A percentile compares a stretch with the other conserved stretches of the same genome.
phyloP scores from a whole-genome alignment of 805 yeast species.

The Candida sanyiensis region DNA sequence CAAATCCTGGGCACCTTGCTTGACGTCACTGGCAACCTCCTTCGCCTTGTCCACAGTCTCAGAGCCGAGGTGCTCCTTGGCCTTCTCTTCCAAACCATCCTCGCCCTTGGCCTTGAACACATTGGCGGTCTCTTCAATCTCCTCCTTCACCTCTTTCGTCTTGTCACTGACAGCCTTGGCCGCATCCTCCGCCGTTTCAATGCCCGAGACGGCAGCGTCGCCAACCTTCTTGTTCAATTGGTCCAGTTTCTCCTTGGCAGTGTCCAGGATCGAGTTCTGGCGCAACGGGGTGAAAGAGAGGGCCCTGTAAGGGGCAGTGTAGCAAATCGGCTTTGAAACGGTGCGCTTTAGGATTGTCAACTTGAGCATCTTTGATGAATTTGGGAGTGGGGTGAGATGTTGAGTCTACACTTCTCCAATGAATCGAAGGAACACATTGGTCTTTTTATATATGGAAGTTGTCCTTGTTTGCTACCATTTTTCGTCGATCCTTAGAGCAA shows the following conservation, averaged over 20 bases:
- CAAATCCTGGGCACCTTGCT: slow-evolving; percentile 6
- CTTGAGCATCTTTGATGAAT: background rate
- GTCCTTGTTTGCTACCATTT: no score
- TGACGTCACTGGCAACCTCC: slow-evolving; percentile 3
- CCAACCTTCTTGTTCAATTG: slow-evolving; percentile 24
- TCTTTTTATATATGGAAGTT: no score
- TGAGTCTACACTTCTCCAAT: no score
- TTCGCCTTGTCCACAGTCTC: slow-evolving; percentile 7
- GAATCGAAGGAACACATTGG: no score
- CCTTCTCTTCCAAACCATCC: slow-evolving; percentile 8
- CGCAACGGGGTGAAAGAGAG: slow-evolving; percentile 9
- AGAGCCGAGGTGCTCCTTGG: slow-evolving; percentile 5
- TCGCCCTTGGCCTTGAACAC: slow-evolving; percentile 3
- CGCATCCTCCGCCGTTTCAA: slow-evolving; percentile 18
- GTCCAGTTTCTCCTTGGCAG: slow-evolving; percentile 19
- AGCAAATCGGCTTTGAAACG: background rate
- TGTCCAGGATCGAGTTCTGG: slow-evolving; percentile 18
- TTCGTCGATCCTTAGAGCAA: no score
- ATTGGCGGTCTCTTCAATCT: slow-evolving; percentile 1
- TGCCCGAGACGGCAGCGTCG: slow-evolving; percentile 19
- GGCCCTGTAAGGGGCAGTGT: slow-evolving; percentile 1
- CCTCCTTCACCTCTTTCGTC: slow-evolving; percentile 4
- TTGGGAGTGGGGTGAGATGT: no score
- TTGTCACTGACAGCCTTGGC: slow-evolving; percentile 13
- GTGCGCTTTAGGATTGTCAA: background rate